A percentile compares a stretch with the other conserved stretches of the same genome.
Conservation (phyloP, 805 yeast species). For the Barnettozyma pratensis region DNA sequence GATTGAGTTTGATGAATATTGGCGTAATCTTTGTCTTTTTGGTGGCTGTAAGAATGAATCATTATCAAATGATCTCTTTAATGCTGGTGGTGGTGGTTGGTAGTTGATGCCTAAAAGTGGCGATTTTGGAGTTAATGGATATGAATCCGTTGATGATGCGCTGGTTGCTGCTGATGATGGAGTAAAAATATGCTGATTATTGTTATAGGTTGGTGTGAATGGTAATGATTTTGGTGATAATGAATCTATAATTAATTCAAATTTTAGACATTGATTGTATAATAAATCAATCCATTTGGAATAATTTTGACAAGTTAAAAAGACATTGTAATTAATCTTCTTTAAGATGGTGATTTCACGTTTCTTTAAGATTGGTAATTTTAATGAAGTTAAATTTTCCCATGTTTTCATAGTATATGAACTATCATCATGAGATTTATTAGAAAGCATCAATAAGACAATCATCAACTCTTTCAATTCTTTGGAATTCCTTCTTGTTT, state of each 20-base stretch:
- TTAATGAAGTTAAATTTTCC: conserved; percentile 27
- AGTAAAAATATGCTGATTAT: not conserved
- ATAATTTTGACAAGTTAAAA: conserved; percentile 12
- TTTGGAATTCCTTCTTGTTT: not conserved
- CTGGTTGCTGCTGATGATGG: not conserved
- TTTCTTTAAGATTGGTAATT: conserved; percentile 9
- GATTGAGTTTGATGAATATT: not conserved
- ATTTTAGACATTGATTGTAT: conserved; percentile 3
- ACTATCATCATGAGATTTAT: conserved; percentile 45
- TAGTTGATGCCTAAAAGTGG: conserved; percentile 11
- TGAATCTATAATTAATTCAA: conserved; percentile 5
- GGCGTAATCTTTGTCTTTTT: not conserved
- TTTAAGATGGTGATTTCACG: conserved; percentile 19
- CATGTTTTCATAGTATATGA: conserved; percentile 48
- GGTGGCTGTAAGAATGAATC: not conserved
- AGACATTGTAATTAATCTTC: conserved; percentile 20
- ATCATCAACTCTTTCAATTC: conserved; percentile 26
- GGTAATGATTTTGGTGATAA: not conserved
- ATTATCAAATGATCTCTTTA: not conserved
- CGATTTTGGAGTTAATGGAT: conserved; percentile 22
- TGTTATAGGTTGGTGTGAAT: not conserved
- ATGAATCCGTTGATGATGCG: not conserved
- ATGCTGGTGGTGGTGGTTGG: not conserved
- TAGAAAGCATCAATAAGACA: conserved; percentile 30
- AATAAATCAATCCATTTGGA: conserved; percentile 11